A percentile compares a stretch with the other conserved stretches of the same genome.
phyloP scores from a whole-genome alignment of 192 early-diverging fungal genomes.

The Coemansia sp. region DNA sequence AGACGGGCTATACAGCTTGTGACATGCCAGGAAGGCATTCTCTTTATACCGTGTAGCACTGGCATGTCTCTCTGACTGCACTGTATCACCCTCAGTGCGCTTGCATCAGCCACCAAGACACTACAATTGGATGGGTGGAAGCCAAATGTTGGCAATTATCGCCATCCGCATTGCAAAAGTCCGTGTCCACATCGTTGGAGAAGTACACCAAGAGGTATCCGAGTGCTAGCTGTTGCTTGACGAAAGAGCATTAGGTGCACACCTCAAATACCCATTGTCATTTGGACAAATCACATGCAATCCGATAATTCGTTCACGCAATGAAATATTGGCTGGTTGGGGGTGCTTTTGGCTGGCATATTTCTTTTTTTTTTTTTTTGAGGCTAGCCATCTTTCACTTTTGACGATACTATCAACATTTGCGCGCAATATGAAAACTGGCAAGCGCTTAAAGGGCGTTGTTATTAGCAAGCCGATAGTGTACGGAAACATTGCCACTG shows the following conservation, averaged over 20 bases:
- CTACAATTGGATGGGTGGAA: not conserved
- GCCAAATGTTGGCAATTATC: not conserved
- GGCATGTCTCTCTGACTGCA: not conserved
- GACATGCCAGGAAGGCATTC: not conserved
- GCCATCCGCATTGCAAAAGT: not conserved
- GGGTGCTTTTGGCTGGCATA: not conserved
- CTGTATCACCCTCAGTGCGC: not conserved
- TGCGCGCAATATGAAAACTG: slow-evolving; percentile 30
- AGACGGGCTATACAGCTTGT: not conserved
- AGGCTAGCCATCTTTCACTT: not conserved
- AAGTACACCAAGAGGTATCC: not conserved
- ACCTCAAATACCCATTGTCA: too few relatives aligned
- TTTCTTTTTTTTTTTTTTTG: too few relatives aligned
- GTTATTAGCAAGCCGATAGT: slow-evolving; percentile 75
- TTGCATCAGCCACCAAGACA: not conserved
- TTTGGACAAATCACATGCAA: too few relatives aligned
- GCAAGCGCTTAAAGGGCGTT: slow-evolving; percentile 60
- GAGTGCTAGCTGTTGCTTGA: not conserved
- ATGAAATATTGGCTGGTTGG: not conserved
- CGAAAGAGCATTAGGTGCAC: not conserved
- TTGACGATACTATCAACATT: not conserved
- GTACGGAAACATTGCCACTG: slow-evolving; percentile 81
- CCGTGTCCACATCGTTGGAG: not conserved
- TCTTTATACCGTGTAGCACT: not conserved
- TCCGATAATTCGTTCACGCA: not conserved